A percentile compares a stretch with the other conserved stretches of the same genome.
Conservation (phyloP, 2,329 filamentous ascomycete genomes). For the Colletotrichum acutatum region DNA sequence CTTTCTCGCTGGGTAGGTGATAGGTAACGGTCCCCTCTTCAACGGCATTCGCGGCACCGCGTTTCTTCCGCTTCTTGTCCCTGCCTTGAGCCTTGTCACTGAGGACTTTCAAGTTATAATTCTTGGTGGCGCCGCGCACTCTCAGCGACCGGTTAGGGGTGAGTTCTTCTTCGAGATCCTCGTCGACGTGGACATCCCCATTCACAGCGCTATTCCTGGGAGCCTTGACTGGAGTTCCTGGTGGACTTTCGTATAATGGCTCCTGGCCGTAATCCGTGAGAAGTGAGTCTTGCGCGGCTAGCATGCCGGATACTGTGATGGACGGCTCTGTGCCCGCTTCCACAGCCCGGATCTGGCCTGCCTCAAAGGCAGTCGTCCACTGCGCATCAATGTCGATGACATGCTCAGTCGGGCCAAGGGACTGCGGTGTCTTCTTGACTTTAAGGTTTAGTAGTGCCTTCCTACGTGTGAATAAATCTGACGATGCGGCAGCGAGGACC, state of each 20-base stretch:
- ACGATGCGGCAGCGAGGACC: conserved; percentile 54
- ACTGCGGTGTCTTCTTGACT: conserved; percentile 48
- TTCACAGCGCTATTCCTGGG: conserved; percentile 35
- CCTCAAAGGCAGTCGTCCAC: conserved; percentile 55
- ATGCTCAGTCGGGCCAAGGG: conserved; percentile 52
- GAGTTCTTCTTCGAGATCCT: conserved; percentile 57
- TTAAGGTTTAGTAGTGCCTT: conserved; percentile 44
- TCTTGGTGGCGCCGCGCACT: conserved; percentile 56
- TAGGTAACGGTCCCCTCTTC: conserved; percentile 59
- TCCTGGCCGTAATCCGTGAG: conserved; percentile 40
- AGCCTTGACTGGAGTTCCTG: conserved; percentile 19
- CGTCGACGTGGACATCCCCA: conserved; percentile 50
- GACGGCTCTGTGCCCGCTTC: conserved; percentile 57
- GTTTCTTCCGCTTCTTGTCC: conserved; percentile 57
- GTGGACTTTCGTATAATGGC: conserved; percentile 11
- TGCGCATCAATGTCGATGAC: conserved; percentile 60
- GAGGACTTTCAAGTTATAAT: conserved; percentile 70
- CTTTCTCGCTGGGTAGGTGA: conserved; percentile 54
- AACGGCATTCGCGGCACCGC: conserved; percentile 38
- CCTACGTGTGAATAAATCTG: conserved; percentile 53
- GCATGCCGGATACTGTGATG: conserved; percentile 53
- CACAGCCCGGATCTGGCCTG: conserved; percentile 42
- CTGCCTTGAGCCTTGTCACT: conserved; percentile 68
- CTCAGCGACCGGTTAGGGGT: conserved; percentile 65
- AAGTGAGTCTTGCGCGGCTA: background rate